These are phyloP conservation scores for Trichosporon faecale DNA, from an alignment of 1,284 basidiomycete species.

Conservation along the genomic window DNA sequence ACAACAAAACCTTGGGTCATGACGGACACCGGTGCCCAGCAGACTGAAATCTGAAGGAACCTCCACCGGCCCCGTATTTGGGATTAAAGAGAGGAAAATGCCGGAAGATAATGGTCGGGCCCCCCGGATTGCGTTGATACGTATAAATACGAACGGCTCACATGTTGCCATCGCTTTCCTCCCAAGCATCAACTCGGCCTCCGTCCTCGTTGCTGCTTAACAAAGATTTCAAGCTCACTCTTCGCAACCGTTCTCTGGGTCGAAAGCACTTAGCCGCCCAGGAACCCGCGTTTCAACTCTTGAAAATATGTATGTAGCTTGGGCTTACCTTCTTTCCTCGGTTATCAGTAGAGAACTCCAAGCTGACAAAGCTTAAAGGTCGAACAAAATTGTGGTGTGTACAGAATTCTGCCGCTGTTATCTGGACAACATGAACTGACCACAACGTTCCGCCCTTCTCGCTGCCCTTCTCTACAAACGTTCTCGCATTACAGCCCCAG, in stretches of 20 bases:
- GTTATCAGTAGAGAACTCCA: not conserved
- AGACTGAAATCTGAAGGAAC: constrained; percentile 16
- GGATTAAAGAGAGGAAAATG: constrained; percentile 9
- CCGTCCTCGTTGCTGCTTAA: constrained; percentile 10
- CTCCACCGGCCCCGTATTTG: constrained; percentile 8
- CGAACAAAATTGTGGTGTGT: constrained; percentile 53
- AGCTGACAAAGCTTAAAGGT: constrained; percentile 45
- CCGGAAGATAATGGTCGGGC: not conserved
- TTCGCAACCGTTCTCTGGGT: constrained; percentile 8
- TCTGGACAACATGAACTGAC: not conserved
- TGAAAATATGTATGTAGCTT: constrained; percentile 29
- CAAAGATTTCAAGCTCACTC: not conserved
- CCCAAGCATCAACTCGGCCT: constrained; percentile 5
- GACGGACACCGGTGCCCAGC: not conserved
- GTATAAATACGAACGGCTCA: constrained; percentile 1
- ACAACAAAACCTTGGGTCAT: not conserved
- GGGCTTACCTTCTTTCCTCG: not conserved
- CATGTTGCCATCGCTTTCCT: constrained; percentile 11
- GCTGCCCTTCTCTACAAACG: not conserved
- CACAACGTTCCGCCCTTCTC: not conserved
- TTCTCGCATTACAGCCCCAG: constrained; percentile 60
- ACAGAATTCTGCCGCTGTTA: not conserved
- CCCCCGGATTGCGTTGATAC: constrained; percentile 3
- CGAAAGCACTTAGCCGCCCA: not conserved
- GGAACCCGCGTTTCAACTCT: constrained; percentile 10